These are phyloP conservation scores for Fulvia fulva DNA, from an alignment of 2,329 filamentous ascomycete genomes.

Conservation along the genomic window DNA sequence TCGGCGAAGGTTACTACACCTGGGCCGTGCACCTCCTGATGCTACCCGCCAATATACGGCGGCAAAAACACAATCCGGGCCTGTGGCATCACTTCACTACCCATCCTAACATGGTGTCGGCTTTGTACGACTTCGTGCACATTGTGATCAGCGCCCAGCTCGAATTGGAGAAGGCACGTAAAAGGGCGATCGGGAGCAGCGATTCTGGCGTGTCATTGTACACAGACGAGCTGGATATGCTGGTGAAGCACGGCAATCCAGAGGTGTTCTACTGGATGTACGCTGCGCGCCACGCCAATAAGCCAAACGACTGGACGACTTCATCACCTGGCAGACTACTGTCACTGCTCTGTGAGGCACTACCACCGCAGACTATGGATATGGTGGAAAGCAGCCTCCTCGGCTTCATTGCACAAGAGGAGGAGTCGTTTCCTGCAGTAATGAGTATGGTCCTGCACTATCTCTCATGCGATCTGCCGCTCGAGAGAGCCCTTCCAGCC, in stretches of 20 bases:
- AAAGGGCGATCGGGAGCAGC: not conserved
- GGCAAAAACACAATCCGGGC: slow-evolving; percentile 8
- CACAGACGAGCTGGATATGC: not conserved
- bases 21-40: slow-evolving; percentile 19
- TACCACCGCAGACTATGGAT: not conserved
- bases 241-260: not conserved
- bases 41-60: slow-evolving; percentile 4
- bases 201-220: not conserved
- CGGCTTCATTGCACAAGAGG: slow-evolving; percentile 19
- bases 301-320: slow-evolving; percentile 9
- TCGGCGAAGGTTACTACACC: slow-evolving; percentile 19
- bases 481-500: not conserved
- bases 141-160: slow-evolving; percentile 9
- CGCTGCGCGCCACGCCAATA: not conserved
- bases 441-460: slow-evolving; percentile 20
- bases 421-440: slow-evolving; percentile 16
- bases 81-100: slow-evolving; percentile 6
- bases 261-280: not conserved
- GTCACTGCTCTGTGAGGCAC: slow-evolving; percentile 3
- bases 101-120: slow-evolving; percentile 8
- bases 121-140: slow-evolving; percentile 17
- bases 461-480: slow-evolving; percentile 5
- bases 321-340: slow-evolving; percentile 23
- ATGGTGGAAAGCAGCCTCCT: slow-evolving; percentile 8
- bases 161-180: not conserved